phyloP scores from a whole-genome alignment of 1,284 basidiomycete species.

The Coniferiporia sulphurascens region DNA sequence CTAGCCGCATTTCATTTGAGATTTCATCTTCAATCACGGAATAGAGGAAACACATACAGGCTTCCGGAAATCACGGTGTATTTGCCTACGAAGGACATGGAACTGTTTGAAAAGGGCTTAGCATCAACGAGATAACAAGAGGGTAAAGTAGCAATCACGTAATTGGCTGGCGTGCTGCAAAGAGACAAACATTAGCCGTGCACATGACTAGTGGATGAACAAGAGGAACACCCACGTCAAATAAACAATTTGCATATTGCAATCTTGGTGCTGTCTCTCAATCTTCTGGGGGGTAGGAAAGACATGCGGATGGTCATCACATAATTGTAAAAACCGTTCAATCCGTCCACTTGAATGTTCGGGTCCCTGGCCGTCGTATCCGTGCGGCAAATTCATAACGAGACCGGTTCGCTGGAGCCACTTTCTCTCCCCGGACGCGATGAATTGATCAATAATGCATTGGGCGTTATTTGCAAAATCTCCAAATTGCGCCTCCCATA shows the following conservation, averaged over 20 bases:
- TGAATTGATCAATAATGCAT: constrained; percentile 98
- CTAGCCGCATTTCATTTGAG: constrained; percentile 29
- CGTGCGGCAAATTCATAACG: constrained; percentile 91
- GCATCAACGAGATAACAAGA: constrained; percentile 48
- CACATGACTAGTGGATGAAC: neutral
- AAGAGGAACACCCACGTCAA: constrained; percentile 62
- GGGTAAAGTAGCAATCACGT: constrained; percentile 39
- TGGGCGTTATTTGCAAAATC: constrained; percentile 98
- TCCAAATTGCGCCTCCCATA: constrained; percentile 99
- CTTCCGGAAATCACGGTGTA: constrained; percentile 95
- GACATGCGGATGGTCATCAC: constrained; percentile 93
- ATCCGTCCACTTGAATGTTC: constrained; percentile 97
- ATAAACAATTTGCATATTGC: constrained; percentile 99
- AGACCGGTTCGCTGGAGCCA: constrained; percentile 96
- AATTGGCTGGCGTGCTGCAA: constrained; percentile 81
- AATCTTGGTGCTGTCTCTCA: constrained; percentile 96
- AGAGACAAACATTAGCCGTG: neutral
- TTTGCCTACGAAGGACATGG: constrained; percentile 93
- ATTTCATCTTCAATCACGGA: too few species aligned
- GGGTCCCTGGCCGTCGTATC: constrained; percentile 98
- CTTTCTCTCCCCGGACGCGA: constrained; percentile 96
- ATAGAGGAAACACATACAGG: constrained; percentile 47
- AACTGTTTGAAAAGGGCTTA: constrained; percentile 80
- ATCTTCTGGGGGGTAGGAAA: constrained; percentile 90
- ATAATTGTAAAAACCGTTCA: constrained; percentile 96